Evolutionary conservation across 2,329 filamentous ascomycete genomes (phyloP).

Genomic region (Pseudogymnoascus sp.): DNA sequence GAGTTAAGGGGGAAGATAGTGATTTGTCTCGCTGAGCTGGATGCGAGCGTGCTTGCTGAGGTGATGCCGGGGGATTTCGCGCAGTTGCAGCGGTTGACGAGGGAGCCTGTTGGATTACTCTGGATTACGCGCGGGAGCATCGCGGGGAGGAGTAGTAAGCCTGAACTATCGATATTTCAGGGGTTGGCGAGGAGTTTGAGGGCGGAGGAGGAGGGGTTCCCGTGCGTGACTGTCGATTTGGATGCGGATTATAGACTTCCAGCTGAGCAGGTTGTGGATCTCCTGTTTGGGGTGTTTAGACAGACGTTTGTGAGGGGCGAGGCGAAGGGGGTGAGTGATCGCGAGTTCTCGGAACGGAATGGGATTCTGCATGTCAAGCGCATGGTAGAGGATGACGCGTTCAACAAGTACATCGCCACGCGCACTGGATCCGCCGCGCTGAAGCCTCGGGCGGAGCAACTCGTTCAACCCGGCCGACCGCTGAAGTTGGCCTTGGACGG

Average conservation of each 20-base stretch:
- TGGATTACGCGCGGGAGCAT: not conserved
- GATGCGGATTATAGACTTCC: constrained; percentile 27
- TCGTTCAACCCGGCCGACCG: constrained; percentile 17
- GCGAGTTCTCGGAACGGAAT: constrained; percentile 26
- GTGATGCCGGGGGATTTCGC: not conserved
- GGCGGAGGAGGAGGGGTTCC: constrained; percentile 8
- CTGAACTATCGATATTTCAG: not conserved
- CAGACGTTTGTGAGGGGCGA: constrained; percentile 12
- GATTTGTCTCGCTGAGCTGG: not conserved
- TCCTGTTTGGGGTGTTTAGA: constrained; percentile 18
- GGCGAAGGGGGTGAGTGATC: constrained; percentile 16
- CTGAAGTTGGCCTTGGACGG: constrained; percentile 22
- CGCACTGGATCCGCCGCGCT: not conserved
- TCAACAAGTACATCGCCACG: constrained; percentile 16
- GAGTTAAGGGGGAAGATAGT: not conserved
- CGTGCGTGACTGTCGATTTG: constrained; percentile 23
- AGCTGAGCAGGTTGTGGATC: constrained; percentile 22
- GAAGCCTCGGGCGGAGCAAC: not conserved
- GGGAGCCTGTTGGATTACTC: not conserved
- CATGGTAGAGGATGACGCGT: constrained; percentile 22
- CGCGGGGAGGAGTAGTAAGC: not conserved
- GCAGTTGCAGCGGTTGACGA: not conserved
- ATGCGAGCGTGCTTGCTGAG: not conserved
- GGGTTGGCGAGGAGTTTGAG: not conserved
- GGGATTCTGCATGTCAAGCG: constrained; percentile 23